A percentile compares a stretch with the other conserved stretches of the same genome.
These are phyloP conservation scores for Kewa caespitosa DNA, from an alignment of 179 eudicot genomes.

Conservation along the genomic window DNA sequence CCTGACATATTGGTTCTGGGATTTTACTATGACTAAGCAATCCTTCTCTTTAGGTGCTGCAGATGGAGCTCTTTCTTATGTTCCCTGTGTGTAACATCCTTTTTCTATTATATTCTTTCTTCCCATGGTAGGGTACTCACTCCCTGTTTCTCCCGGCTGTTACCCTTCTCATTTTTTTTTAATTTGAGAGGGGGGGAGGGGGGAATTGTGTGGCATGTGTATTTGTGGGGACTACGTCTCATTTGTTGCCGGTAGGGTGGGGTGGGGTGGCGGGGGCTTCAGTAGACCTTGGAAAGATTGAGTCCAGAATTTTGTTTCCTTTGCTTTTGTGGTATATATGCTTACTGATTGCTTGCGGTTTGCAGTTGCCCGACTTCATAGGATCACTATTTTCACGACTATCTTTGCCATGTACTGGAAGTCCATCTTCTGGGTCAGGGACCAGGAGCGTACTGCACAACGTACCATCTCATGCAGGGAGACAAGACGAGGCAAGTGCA, in stretches of 20 bases:
- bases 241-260: not conserved
- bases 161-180: no score
- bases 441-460: constrained; percentile 54
- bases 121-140: not conserved
- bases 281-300: not conserved
- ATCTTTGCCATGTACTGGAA: constrained; percentile 62
- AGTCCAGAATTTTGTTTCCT: not conserved
- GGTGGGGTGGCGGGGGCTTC: not conserved
- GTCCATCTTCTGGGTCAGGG: constrained; percentile 53
- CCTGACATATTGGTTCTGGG: not conserved
- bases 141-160: no score
- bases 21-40: not conserved
- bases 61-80: no score
- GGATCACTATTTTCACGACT: constrained; percentile 76
- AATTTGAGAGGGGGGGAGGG: not conserved
- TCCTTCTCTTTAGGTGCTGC: not conserved
- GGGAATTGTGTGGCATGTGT: not conserved
- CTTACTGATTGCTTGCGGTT: constrained; percentile 8
- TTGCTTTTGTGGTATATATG: not conserved
- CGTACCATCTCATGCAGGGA: constrained; percentile 50
- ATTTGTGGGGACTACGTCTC: not conserved
- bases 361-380: constrained; percentile 77
- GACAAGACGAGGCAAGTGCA: constrained; percentile 72
- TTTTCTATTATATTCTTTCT: not conserved
- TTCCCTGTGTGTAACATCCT: no score